A percentile compares a stretch with the other conserved stretches of the same genome.
Conservation (phyloP, 2,329 filamentous ascomycete species). For the Curvularia sp. region DNA sequence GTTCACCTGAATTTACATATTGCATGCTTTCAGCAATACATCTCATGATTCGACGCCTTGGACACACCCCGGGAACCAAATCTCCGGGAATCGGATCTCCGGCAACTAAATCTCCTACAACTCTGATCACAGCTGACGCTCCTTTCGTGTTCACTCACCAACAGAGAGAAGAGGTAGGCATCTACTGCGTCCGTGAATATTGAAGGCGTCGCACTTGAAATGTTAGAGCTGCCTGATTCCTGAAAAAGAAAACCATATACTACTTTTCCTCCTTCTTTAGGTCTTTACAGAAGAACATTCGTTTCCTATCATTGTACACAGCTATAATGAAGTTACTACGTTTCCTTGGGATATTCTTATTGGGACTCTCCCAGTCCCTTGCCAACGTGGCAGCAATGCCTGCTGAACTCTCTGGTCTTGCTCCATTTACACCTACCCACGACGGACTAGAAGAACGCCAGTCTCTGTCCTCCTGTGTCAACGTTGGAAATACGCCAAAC, state of each 20-base stretch:
- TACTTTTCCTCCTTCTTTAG: constrained; percentile 4
- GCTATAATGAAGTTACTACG: constrained; percentile 34
- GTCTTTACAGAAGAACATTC: constrained; percentile 14
- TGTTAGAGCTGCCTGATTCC: neutral
- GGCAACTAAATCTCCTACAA: constrained; percentile 1
- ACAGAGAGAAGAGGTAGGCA: neutral
- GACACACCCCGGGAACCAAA: constrained; percentile 3
- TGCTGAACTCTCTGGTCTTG: constrained; percentile 23
- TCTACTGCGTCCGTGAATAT: neutral
- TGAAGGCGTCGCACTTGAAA: neutral
- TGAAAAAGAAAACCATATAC: neutral
- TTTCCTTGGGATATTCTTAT: constrained; percentile 26
- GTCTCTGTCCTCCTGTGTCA: constrained; percentile 11
- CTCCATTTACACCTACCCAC: constrained; percentile 15
- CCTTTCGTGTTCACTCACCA: neutral
- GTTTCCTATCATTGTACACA: neutral
- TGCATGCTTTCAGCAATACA: neutral
- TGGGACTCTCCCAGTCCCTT: constrained; percentile 26
- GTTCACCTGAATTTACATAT: neutral
- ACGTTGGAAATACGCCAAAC: constrained; percentile 47
- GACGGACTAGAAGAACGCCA: constrained; percentile 30
- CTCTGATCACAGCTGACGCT: neutral
- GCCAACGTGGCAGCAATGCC: constrained; percentile 28
- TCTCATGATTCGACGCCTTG: constrained; percentile 1
- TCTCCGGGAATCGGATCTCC: neutral